These are phyloP conservation scores for Penicillium polonicum DNA, from an alignment of 2,329 filamentous ascomycete species.

Conservation along the genomic window DNA sequence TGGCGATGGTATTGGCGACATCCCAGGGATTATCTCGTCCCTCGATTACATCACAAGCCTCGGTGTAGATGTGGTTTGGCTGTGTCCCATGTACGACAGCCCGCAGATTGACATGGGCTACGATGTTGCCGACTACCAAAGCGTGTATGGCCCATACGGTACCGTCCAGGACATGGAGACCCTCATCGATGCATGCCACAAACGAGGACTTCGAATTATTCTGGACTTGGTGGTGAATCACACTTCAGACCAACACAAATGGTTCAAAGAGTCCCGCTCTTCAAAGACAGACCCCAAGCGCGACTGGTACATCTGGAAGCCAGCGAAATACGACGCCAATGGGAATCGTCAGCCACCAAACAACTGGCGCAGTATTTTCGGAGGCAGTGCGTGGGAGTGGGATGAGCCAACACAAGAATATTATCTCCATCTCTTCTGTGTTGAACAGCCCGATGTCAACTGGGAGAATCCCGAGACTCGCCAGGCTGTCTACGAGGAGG, in stretches of 20 bases:
- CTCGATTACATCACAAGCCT: constrained; percentile 61
- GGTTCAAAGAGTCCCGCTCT: constrained; percentile 64
- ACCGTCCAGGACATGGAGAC: constrained; percentile 60
- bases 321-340: constrained; percentile 49
- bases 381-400: constrained; percentile 65
- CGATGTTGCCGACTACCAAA: constrained; percentile 65
- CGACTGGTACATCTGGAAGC: constrained; percentile 61
- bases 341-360: constrained; percentile 65
- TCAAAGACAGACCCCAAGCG: constrained; percentile 59
- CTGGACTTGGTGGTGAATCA: constrained; percentile 74
- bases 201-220: constrained; percentile 64
- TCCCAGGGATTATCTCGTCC: constrained; percentile 63
- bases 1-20: constrained; percentile 60
- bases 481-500: constrained; percentile 63
- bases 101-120: constrained; percentile 68
- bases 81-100: constrained; percentile 64
- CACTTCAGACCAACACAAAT: constrained; percentile 65
- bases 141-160: constrained; percentile 61
- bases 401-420: constrained; percentile 68
- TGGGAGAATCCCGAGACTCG: constrained; percentile 68
- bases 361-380: constrained; percentile 67
- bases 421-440: constrained; percentile 70
- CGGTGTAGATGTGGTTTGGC: constrained; percentile 65
- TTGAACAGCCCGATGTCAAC: constrained; percentile 73
- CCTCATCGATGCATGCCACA: constrained; percentile 56